These are phyloP conservation scores for Exophiala spinifera DNA, from an alignment of 2,329 filamentous ascomycete genomes.

Conservation along the genomic window DNA sequence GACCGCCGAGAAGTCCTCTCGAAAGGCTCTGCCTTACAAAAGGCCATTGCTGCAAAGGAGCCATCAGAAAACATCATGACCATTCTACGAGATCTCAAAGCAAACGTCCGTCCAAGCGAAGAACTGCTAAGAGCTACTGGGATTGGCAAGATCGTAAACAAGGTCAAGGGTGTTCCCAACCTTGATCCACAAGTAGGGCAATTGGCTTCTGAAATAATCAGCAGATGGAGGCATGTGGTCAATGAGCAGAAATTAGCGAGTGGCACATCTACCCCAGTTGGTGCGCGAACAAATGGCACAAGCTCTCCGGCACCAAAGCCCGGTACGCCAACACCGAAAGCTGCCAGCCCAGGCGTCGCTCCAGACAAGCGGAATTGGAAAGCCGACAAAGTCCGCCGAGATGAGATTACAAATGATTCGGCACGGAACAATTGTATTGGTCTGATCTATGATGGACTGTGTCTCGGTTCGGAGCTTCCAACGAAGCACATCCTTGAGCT, in stretches of 20 bases:
- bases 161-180: conserved; percentile 76
- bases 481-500: conserved; percentile 65
- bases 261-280: conserved; percentile 32
- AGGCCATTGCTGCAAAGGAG: conserved; percentile 73
- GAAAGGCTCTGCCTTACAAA: conserved; percentile 74
- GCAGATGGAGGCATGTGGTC: conserved; percentile 80
- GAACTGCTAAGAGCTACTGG: conserved; percentile 87
- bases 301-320: conserved; percentile 49
- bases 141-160: conserved; percentile 85
- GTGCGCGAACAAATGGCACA: conserved; percentile 48
- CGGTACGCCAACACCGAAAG: conserved; percentile 41
- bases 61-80: conserved; percentile 67
- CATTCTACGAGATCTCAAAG: conserved; percentile 74
- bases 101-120: conserved; percentile 78
- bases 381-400: conserved; percentile 66
- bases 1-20: conserved; percentile 77
- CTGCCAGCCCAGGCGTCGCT: conserved; percentile 41
- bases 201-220: conserved; percentile 76
- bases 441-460: conserved; percentile 90
- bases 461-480: conserved; percentile 59
- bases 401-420: conserved; percentile 65
- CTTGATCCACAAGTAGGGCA: conserved; percentile 60
- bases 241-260: conserved; percentile 48
- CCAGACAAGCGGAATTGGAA: conserved; percentile 78
- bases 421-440: conserved; percentile 82